These are phyloP conservation scores for Chlamydomonas sphaeroides DNA, from an alignment of 139 green algal species.

Conservation along the genomic window DNA sequence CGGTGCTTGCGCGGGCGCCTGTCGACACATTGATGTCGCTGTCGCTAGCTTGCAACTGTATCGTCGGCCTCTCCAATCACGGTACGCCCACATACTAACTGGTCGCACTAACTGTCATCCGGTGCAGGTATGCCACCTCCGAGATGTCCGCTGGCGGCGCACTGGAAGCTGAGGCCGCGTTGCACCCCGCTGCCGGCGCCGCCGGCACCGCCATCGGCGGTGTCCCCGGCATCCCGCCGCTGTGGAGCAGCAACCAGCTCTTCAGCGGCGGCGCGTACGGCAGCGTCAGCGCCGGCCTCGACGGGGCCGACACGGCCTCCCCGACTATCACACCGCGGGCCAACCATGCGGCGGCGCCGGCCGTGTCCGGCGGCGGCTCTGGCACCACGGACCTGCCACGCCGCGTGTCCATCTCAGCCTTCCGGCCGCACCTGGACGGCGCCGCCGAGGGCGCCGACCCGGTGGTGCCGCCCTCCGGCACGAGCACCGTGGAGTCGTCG, in stretches of 20 bases:
- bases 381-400: conserved; percentile 1
- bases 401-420: conserved; percentile 22
- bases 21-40: too few species aligned
- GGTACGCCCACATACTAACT: too few species aligned
- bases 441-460: too few species aligned
- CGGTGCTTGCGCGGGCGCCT: too few species aligned
- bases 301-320: too few species aligned
- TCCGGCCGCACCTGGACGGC: background rate
- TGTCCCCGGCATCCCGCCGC: background rate
- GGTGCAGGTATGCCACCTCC: background rate
- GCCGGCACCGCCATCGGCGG: background rate
- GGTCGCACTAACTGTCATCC: too few species aligned
- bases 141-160: background rate
- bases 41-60: too few species aligned
- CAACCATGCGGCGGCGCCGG: background rate
- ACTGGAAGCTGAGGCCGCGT: background rate
- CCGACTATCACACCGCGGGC: too few species aligned
- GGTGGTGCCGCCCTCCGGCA: too few species aligned
- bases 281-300: background rate
- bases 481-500: background rate
- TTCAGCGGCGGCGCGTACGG: background rate
- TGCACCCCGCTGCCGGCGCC: background rate
- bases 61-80: too few species aligned
- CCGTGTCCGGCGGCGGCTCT: background rate
- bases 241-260: conserved; percentile 37